Conservation (phyloP, 805 yeast species). For the Cyberlindnera samutprakarnensis region DNA sequence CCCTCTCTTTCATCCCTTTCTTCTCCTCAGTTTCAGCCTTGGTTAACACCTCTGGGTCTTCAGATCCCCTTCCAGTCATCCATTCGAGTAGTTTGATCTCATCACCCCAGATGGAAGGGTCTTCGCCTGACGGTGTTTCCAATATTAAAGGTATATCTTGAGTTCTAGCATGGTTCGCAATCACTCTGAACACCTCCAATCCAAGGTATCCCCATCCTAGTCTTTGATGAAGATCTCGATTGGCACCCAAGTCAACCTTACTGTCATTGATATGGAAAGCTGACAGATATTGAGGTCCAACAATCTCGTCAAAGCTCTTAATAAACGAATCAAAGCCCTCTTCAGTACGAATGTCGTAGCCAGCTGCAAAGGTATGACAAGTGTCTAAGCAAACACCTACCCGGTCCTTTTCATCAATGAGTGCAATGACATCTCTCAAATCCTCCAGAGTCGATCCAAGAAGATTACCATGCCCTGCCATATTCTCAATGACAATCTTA, state of each 20-base stretch:
- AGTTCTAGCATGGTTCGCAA: constrained; percentile 63
- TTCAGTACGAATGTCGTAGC: constrained; percentile 72
- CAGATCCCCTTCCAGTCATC: constrained; percentile 50
- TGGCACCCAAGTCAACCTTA: constrained; percentile 86
- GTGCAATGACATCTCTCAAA: constrained; percentile 61
- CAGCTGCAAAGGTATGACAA: constrained; percentile 95
- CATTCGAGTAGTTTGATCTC: constrained; percentile 81
- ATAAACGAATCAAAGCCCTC: constrained; percentile 60
- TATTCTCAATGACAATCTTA: constrained; percentile 85
- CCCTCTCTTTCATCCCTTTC: constrained; percentile 62
- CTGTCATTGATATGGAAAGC: constrained; percentile 93
- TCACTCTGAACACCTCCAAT: constrained; percentile 68
- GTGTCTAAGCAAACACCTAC: constrained; percentile 97
- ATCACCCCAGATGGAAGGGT: constrained; percentile 62
- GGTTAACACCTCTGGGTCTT: constrained; percentile 46
- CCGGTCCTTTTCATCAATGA: constrained; percentile 72
- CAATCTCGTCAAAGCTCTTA: constrained; percentile 60
- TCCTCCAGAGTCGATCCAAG: constrained; percentile 81
- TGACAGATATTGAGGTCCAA: constrained; percentile 69
- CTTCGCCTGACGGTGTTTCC: constrained; percentile 76
- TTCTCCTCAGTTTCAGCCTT: constrained; percentile 43
- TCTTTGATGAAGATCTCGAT: constrained; percentile 85
- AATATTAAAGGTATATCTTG: constrained; percentile 68
- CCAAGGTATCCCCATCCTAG: constrained; percentile 88
- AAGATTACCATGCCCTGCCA: constrained; percentile 95